Conservation (phyloP, 1,284 basidiomycete species). For the Malassezia furfur region DNA sequence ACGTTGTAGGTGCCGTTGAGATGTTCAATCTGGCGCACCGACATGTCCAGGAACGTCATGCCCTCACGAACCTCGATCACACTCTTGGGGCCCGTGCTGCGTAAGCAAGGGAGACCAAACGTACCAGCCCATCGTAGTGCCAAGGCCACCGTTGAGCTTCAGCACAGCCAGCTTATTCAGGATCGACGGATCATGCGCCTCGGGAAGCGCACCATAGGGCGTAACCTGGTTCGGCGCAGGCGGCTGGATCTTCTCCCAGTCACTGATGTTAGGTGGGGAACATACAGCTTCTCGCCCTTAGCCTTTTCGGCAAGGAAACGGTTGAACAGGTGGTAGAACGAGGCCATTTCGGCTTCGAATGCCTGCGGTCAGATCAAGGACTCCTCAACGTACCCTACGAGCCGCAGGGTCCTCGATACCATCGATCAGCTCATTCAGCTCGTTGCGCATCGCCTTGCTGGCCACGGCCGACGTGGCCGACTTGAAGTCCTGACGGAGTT, state of each 20-base stretch:
- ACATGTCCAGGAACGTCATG: slow-evolving; percentile 98
- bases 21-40: slow-evolving; percentile 89
- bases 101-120: neutral
- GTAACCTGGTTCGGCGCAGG: slow-evolving; percentile 87
- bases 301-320: slow-evolving; percentile 92
- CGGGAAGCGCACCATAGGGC: slow-evolving; percentile 64
- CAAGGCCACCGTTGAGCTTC: slow-evolving; percentile 98
- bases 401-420: slow-evolving; percentile 54
- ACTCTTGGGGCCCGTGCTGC: slow-evolving; percentile 57
- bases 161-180: slow-evolving; percentile 71
- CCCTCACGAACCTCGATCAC: slow-evolving; percentile 59
- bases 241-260: slow-evolving; percentile 95
- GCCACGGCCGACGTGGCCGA: slow-evolving; percentile 95
- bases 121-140: slow-evolving; percentile 75
- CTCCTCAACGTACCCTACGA: slow-evolving; percentile 58
- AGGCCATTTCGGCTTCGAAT: slow-evolving; percentile 96
- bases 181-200: slow-evolving; percentile 40
- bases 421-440: slow-evolving; percentile 84
- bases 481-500: slow-evolving; percentile 64
- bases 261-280: slow-evolving; percentile 53
- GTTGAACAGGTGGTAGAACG: slow-evolving; percentile 98
- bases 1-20: slow-evolving; percentile 57
- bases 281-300: slow-evolving; percentile 81
- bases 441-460: slow-evolving; percentile 96
- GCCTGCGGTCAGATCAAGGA: slow-evolving; percentile 54